Conservation (phyloP, 495 filamentous ascomycete genomes). For the Rhypophila decipiens region DNA sequence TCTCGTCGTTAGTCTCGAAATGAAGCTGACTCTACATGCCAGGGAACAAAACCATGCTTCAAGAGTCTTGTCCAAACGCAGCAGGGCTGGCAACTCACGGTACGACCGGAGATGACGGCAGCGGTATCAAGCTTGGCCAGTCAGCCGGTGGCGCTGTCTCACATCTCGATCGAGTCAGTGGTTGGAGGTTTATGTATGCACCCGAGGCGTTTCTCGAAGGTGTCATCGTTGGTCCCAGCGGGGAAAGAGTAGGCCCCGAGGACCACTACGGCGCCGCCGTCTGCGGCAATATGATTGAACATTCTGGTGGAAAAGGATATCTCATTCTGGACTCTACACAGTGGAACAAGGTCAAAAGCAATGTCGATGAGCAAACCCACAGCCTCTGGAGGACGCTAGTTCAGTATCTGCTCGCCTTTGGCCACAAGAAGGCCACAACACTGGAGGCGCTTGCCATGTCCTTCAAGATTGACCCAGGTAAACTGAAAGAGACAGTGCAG, state of each 20-base stretch:
- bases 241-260: conserved; percentile 1
- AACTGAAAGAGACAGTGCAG: conserved; percentile 4
- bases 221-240: conserved; percentile 1
- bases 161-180: neutral
- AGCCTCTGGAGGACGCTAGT: conserved; percentile 4
- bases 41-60: neutral
- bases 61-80: neutral
- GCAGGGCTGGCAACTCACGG: neutral
- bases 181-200: neutral
- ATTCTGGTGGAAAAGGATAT: conserved; percentile 5
- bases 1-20: no score
- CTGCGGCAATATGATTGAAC: neutral
- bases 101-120: neutral
- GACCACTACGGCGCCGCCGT: conserved; percentile 2
- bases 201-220: neutral
- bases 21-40: no score
- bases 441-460: conserved; percentile 1
- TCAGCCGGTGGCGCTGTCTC: neutral
- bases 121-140: neutral
- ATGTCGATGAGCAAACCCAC: conserved; percentile 3
- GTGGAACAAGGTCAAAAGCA: conserved; percentile 4
- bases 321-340: conserved; percentile 2
- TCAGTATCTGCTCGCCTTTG: conserved; percentile 1
- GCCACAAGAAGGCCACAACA: conserved; percentile 4
- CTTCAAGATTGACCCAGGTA: conserved; percentile 3